Base-by-base conservation (phyloP, 176 grass and related monocot species). In the Guadua angustifolia region DNA sequence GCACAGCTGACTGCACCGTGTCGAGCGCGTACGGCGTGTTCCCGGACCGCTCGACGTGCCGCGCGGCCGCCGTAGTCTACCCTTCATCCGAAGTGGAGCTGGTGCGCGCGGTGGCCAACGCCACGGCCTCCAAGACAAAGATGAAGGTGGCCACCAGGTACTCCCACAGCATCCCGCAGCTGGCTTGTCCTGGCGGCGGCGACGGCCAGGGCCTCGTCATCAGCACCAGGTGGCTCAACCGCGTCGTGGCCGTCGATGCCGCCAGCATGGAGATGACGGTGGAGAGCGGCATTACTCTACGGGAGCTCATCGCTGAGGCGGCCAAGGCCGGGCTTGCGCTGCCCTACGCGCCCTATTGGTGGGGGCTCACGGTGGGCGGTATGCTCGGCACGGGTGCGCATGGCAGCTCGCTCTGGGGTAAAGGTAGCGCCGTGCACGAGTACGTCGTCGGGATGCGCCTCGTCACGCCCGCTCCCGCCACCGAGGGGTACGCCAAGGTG, bases 401-500 rank as follows among this genome's bases (percentile, higher is more conserved):
- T 46, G 94, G 94, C 43, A 97, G 94, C 89, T 97, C 94, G 14
- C 75, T 92, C 13, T 74, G 57, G 92, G 92, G 89, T 0, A 94
- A 94, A 32, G 94, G 94, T 40, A 82, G 92, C 74, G 92, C 94
- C 17, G 89, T 94, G 32, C 94, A 97, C 74, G 94, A 97, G 92
- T 92, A 97, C 83, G 89, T 94, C 39, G 89, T 93, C 18, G 75
- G 69, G n/a, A 63, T 97, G 59, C 64, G 92, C 75, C 4, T 94
- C 51, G 92, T 97, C 79, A 85, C 89, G 53, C 89, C 94, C 7
- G 92, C 87, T 18, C 24, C 89, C 17, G 88, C 81, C 1, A 4
- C 4, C 3, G 76, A 90, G 4, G 87, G 92, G 18, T 94, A 90
- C 61, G 88, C 94, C 25, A 88, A 60, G 78, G 83, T 94, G 11